Conservation (phyloP, 169 alveolate species). For the Sarcocystis neurona region DNA sequence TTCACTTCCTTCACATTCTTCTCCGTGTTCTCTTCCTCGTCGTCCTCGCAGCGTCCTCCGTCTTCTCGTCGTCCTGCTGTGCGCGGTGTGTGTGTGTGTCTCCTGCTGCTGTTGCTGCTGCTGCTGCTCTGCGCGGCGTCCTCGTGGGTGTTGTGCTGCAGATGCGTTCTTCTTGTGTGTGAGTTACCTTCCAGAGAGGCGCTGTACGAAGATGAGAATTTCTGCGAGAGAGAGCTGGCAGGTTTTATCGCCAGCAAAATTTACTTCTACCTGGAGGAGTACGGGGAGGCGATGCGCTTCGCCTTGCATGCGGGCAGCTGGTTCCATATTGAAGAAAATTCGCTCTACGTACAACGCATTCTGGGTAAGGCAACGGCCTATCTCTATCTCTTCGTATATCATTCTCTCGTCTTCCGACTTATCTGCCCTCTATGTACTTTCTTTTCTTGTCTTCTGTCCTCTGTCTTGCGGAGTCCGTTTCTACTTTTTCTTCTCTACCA, state of each 20-base stretch:
- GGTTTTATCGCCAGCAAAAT: slow-evolving; percentile 89
- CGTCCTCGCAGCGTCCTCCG: neutral
- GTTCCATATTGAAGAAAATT: slow-evolving; percentile 79
- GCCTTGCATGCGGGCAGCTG: slow-evolving; percentile 93
- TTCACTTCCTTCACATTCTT: too few relatives aligned
- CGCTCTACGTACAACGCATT: slow-evolving; percentile 47
- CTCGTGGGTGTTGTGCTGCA: too few relatives aligned
- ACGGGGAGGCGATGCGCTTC: slow-evolving; percentile 89
- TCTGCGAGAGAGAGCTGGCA: slow-evolving; percentile 85
- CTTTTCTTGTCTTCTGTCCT: too few relatives aligned
- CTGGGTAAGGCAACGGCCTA: slow-evolving; percentile 36
- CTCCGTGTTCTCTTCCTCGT: neutral
- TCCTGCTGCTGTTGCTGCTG: neutral
- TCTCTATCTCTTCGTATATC: neutral
- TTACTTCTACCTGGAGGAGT: slow-evolving; percentile 94
- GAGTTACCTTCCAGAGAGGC: slow-evolving; percentile 39
- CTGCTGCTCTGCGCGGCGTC: neutral
- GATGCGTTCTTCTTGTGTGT: neutral
- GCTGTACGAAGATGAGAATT: slow-evolving; percentile 76
- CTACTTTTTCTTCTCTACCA: too few relatives aligned
- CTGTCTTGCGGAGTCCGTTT: too few relatives aligned
- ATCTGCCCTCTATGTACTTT: too few relatives aligned
- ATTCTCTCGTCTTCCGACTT: too few relatives aligned
- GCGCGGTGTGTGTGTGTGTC: neutral
- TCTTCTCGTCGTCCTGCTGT: neutral